Percentiles rank a stretch among this genome's conserved stretches.
Evolutionary conservation across 768 basidiomycete species (phyloP).

Genomic region (Psilocybe cyanescens): DNA sequence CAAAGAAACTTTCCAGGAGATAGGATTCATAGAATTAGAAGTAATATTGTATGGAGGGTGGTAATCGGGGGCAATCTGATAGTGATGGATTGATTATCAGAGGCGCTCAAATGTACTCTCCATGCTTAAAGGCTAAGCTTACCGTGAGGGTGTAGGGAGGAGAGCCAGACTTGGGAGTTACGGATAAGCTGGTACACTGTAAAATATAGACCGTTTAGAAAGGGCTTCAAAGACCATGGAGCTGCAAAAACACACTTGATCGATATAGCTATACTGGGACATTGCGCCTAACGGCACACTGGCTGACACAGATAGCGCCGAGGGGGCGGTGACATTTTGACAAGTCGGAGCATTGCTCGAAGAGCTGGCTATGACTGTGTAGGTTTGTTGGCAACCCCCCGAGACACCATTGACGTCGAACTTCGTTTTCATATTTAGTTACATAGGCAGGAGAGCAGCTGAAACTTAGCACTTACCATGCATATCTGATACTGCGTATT

Average conservation of each 20-base stretch:
- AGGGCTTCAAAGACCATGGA: neutral
- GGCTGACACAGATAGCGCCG: conserved; percentile 36
- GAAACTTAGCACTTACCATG: conserved; percentile 41
- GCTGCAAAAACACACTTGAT: conserved; percentile 37
- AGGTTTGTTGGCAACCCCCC: conserved; percentile 56
- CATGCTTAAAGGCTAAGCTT: neutral
- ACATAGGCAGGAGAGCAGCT: neutral
- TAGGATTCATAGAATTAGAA: conserved; percentile 36
- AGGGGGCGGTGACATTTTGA: conserved; percentile 41
- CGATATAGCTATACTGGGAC: conserved; percentile 47
- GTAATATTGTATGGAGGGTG: conserved; percentile 59
- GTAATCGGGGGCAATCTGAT: conserved; percentile 50
- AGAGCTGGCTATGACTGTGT: conserved; percentile 49
- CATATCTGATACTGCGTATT: conserved; percentile 60
- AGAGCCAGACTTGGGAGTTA: conserved; percentile 45
- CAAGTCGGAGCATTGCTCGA: conserved; percentile 38
- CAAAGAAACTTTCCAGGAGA: conserved; percentile 44
- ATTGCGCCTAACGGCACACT: conserved; percentile 41
- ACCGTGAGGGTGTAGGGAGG: conserved; percentile 55
- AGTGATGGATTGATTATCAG: neutral
- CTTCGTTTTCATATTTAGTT: conserved; percentile 26
- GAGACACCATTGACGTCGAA: conserved; percentile 49
- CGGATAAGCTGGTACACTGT: conserved; percentile 51
- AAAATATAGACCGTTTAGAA: neutral
- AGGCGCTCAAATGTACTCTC: neutral